Base-by-base conservation (phyloP, 2,329 filamentous ascomycete genomes). In the Xylogone sp. region DNA sequence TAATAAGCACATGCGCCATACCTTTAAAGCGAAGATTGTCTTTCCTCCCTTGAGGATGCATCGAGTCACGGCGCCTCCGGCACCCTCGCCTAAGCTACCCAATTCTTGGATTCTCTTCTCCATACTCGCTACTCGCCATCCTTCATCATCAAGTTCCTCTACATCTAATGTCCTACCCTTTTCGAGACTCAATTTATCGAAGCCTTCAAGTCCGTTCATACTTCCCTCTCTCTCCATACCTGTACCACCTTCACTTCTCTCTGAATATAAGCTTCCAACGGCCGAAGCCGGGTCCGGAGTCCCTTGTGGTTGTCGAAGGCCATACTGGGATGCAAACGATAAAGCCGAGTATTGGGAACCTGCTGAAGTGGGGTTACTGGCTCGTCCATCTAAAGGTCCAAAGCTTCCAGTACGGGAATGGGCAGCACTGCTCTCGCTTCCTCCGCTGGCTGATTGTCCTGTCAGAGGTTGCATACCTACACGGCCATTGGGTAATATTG, bases 11-110 rank as follows among this genome's bases (percentile, higher is more conserved):
- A 39, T 39, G 13, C 5, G 52, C 61, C 74, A 59, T 71, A 96
- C 93, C 85, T 99, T 99, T 49, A 99, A 74, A 7, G 94, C 94
- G 75, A 99, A 99, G 7, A 97, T 82, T 0, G 90, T 97, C 74
- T 95, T 96, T 55, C 91, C 92, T 39, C 88, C 90, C 68, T 90
- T 93, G 57, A 99, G 78, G 69, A 86, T 87, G 69, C 91, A 96
- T 64, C 87, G 85, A 21, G 93, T 99, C 47, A 99, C 94, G 6
- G 94, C 94, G 66, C 94, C 94, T 57, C 94, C 94, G 45, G 94
- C 94, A 61, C 94, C 94, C 69, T 99, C 94, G 52, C 94, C 94
- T 42, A 99, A 73, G 64, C 88, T 91, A 22, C 93, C 94, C 22
- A 96, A 73, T 70, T 99, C 91, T 46, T 88, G 77, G 56, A 99